Evolutionary conservation across 2,329 filamentous ascomycete genomes (phyloP).

Genomic region (Aspergillus clavatus): DNA sequence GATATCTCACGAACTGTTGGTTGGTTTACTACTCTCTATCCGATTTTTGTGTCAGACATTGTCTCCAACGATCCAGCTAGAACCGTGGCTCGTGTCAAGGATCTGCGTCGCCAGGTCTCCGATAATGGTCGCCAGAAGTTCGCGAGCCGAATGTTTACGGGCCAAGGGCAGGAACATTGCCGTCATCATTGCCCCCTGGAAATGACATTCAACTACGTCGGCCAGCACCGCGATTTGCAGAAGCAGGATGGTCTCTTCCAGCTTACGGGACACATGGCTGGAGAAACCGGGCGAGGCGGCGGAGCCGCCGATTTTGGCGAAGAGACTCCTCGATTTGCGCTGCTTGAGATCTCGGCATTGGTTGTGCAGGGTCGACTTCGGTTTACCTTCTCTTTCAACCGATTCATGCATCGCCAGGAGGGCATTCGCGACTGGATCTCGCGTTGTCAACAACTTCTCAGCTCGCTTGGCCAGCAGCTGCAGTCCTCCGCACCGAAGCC

Average conservation of each 20-base stretch:
- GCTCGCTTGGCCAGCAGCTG: constrained; percentile 24
- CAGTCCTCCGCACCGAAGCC: constrained; percentile 19
- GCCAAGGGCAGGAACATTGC: constrained; percentile 27
- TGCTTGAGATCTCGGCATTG: constrained; percentile 51
- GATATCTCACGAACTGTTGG: constrained; percentile 49
- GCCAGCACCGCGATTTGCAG: constrained; percentile 41
- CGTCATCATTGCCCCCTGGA: constrained; percentile 41
- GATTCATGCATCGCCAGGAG: constrained; percentile 44
- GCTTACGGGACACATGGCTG: constrained; percentile 43
- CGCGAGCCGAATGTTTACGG: constrained; percentile 28
- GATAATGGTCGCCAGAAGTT: constrained; percentile 40
- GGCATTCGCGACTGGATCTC: constrained; percentile 43
- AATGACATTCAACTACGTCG: constrained; percentile 41
- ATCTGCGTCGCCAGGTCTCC: constrained; percentile 32
- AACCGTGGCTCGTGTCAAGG: constrained; percentile 36
- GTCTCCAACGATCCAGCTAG: constrained; percentile 25
- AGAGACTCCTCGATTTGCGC: constrained; percentile 43
- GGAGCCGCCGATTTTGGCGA: constrained; percentile 44
- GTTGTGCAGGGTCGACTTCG: constrained; percentile 44
- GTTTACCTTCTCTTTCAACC: constrained; percentile 50
- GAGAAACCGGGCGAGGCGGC: constrained; percentile 43
- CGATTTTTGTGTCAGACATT: constrained; percentile 34
- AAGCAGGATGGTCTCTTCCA: constrained; percentile 42
- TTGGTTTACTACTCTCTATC: constrained; percentile 50
- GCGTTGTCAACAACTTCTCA: constrained; percentile 33